Evolutionary conservation across 345 rosid genomes (phyloP).

Genomic region (Microcos paniculata): DNA sequence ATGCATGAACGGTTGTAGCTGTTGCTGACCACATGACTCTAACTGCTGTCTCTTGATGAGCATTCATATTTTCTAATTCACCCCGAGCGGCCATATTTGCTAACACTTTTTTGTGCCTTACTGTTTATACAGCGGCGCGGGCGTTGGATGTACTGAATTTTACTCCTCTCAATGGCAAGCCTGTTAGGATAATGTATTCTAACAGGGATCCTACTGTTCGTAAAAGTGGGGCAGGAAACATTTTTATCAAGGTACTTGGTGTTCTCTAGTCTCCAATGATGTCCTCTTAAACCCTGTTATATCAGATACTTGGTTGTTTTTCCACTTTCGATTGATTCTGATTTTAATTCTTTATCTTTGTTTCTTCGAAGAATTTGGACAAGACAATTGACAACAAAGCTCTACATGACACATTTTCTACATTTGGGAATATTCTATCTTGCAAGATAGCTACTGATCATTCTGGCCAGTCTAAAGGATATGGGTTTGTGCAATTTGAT

Average conservation of each 20-base stretch:
- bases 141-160: constrained; percentile 81
- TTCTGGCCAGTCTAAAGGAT: constrained; percentile 75
- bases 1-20: neutral
- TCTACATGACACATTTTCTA: constrained; percentile 64
- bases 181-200: constrained; percentile 85
- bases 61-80: neutral
- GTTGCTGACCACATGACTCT: too few species aligned
- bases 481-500: constrained; percentile 84
- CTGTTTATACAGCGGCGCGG: constrained; percentile 63
- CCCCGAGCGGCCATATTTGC: neutral
- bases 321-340: constrained; percentile 2
- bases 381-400: constrained; percentile 79
- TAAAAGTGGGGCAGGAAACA: constrained; percentile 75
- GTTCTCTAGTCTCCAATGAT: neutral
- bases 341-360: constrained; percentile 6
- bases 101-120: neutral
- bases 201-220: constrained; percentile 77
- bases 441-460: constrained; percentile 79
- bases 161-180: constrained; percentile 69
- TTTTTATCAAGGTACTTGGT: constrained; percentile 56
- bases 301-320: neutral
- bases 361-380: constrained; percentile 60
- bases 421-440: constrained; percentile 63
- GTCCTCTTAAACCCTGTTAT: neutral
- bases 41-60: too few species aligned